A percentile compares a stretch with the other conserved stretches of the same genome.
Conservation (phyloP, 1,284 basidiomycete species). For the Anthracocystis setariae region DNA sequence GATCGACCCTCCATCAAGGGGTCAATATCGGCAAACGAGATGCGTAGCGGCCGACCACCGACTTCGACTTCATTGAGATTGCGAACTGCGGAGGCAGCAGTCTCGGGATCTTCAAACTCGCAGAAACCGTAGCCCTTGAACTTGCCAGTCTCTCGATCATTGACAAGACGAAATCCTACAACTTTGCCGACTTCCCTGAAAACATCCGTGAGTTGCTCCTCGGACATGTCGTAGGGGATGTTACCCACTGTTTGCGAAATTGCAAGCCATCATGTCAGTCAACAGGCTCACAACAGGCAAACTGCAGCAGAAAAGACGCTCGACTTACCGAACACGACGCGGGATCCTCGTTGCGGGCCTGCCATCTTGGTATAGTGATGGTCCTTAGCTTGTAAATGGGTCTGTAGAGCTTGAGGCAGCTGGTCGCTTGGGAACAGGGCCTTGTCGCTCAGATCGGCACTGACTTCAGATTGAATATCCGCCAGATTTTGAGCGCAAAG, state of each 20-base stretch:
- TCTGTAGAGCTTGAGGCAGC: not conserved
- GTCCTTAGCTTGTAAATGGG: not conserved
- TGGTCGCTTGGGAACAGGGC: too few species aligned
- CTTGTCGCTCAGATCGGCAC: not conserved
- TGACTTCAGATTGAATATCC: not conserved
- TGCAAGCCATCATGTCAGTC: not conserved
- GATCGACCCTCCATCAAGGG: conserved; percentile 60
- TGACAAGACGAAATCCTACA: conserved; percentile 73
- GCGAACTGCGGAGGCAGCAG: conserved; percentile 82
- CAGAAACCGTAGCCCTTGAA: conserved; percentile 97
- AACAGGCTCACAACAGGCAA: not conserved
- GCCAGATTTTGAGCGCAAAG: not conserved
- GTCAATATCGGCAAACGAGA: conserved; percentile 75
- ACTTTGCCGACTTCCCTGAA: conserved; percentile 66
- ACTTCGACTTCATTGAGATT: conserved; percentile 83
- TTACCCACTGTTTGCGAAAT: conserved; percentile 60
- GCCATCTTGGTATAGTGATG: conserved; percentile 24
- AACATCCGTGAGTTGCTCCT: conserved; percentile 66
- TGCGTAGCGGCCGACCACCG: conserved; percentile 82
- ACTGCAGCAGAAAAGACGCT: not conserved
- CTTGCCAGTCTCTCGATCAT: conserved; percentile 93
- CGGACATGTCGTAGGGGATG: conserved; percentile 67
- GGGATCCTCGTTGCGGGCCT: conserved; percentile 45
- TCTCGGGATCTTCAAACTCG: conserved; percentile 95
- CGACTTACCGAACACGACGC: conserved; percentile 47